Base-by-base conservation (phyloP, 495 filamentous ascomycete species). In the Penicillium psychrofluorescens region DNA sequence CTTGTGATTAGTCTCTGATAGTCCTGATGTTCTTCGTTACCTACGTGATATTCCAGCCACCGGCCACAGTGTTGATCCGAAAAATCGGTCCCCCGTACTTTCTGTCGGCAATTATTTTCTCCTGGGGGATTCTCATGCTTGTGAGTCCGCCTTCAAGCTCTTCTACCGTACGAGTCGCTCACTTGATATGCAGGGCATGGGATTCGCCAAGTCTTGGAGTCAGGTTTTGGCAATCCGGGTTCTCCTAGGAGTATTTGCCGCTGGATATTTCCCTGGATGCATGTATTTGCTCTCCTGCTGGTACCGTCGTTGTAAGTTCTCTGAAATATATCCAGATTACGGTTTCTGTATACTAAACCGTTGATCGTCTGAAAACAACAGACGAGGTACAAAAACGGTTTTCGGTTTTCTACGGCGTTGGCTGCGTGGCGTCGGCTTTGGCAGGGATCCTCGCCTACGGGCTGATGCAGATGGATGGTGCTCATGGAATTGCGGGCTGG, bases 11-110 rank as follows among this genome's bases (percentile, higher is more conserved):
- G 70, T 75, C 69, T 13, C 70, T 81, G 48, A 62, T 81, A 33
- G 70, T 78, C 11, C 59, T 84, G 28, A 73, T 83, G 50, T 85
- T 86, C 67, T 86, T 84, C 63, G 66, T 79, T 12, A 71, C 81
- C 11, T 86, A 86, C 46, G 59, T 80, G 14, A 29, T 83, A 41
- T 81, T 80, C 57, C 81, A 86, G 50, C 74, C 79, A 2, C 79
- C 78, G 0, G 63, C 71, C 49, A 77, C 80, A 0, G 56, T 83
- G 28, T 48, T 84, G 1, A 68, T 75, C 9, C 73, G 80, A 9
- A 80, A 79, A 49, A 44, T 86, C 12, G 81, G 82, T 0, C 83
- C 83, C 0, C 65, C 80, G 0, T 54, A 65, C 4, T 79, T 80
- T 46, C 53, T 86, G 7, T 54, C 71, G 0, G 47, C 51, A 12